These are phyloP conservation scores for Mortierella sp. DNA, from an alignment of 371 early-diverging fungal genomes.

Conservation along the genomic window DNA sequence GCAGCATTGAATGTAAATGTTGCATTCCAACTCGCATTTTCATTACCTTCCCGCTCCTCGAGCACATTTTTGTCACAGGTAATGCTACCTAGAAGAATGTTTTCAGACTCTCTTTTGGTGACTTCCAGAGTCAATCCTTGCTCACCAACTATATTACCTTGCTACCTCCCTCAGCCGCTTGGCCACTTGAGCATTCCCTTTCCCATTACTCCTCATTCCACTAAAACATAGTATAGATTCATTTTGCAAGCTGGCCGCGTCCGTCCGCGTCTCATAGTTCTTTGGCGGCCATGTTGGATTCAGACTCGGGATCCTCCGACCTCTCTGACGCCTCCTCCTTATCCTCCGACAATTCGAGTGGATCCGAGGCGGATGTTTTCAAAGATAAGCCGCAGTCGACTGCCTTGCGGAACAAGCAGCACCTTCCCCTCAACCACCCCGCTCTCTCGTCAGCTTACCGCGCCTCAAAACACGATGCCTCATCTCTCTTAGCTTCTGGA, in stretches of 20 bases:
- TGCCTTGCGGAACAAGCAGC: constrained; percentile 7
- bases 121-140: neutral
- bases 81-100: neutral
- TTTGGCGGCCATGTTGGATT: constrained; percentile 32
- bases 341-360: constrained; percentile 51
- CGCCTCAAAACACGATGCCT: neutral
- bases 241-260: neutral
- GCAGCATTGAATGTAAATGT: neutral
- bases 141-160: neutral
- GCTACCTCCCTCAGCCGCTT: neutral
- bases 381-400: constrained; percentile 7
- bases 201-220: neutral
- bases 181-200: neutral
- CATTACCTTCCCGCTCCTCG: neutral
- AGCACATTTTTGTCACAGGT: neutral
- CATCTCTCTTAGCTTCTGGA: constrained; percentile 16
- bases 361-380: constrained; percentile 31
- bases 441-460: neutral
- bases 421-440: neutral
- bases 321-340: constrained; percentile 55
- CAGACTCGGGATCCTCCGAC: constrained; percentile 56
- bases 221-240: neutral
- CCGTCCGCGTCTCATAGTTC: neutral
- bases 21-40: constrained; percentile 7
- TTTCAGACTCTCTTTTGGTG: neutral